Evolutionary conservation across 2,329 filamentous ascomycete species (phyloP), one percentile per base, ranked within the genome.

Genomic region (Colletotrichum sp.): DNA sequence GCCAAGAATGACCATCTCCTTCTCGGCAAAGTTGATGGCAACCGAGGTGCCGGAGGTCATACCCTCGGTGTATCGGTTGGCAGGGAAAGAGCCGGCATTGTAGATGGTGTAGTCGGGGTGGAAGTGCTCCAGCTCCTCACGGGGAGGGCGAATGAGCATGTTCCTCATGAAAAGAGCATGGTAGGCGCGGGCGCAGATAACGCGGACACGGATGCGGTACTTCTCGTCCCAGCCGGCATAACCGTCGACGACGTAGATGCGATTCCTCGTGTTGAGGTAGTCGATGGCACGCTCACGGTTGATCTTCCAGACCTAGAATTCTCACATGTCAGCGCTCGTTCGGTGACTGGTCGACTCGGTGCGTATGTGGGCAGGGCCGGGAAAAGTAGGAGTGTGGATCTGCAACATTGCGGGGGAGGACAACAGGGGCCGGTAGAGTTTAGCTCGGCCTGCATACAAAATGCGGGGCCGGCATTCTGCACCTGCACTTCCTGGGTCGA

Each of bases 151-250:
- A 90, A 99, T 99, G 84, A 99, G 94, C 97, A 99, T 99, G 91
- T 99, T 99, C 85, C 96, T 95, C 97, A 99, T 99, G 93, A 99
- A 99, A 79, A 99, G 93, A 78, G 97, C 97, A 91, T 99, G 97
- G 91, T 99, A 99, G 87, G 97, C 97, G 85, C 97, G 96, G 80
- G 97, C 97, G 89, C 97, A 99, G 84, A 99, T 96, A 79, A 99
- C 96, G 83, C 97, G 96, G 82, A 99, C 97, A 83, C 93, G 95
- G 89, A 99, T 98, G 80, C 96, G 92, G 91, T 99, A 99, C 86
- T 97, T 96, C 90, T 97, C 94, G 82, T 99, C 97, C 97, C 97
- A 99, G 86, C 97, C 97, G 80, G 97, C 97, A 85, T 94, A 99
- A 79, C 97, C 97, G 86, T 99, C 97, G 79, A 99, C 91, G 79